These are phyloP conservation scores for Xylariaceae sp. DNA, from an alignment of 2,329 filamentous ascomycete species.

Conservation along the genomic window DNA sequence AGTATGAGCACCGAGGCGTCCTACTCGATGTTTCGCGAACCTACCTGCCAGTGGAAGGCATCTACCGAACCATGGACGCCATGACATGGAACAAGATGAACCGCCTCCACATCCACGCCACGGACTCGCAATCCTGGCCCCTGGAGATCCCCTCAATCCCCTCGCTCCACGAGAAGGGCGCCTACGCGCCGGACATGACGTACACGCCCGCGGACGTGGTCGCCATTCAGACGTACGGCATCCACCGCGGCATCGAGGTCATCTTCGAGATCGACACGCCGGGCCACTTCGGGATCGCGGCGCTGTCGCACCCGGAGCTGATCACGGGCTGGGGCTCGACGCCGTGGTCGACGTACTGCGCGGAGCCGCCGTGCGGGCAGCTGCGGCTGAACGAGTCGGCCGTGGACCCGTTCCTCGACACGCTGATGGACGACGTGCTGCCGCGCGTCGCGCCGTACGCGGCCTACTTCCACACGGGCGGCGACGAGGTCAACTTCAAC, in stretches of 20 bases:
- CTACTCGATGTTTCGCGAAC: conserved; percentile 78
- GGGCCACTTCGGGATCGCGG: conserved; percentile 73
- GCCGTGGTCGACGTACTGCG: conserved; percentile 63
- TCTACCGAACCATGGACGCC: conserved; percentile 76
- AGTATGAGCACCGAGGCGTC: conserved; percentile 76
- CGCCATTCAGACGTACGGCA: conserved; percentile 70
- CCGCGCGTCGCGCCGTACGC: conserved; percentile 71
- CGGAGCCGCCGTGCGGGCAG: conserved; percentile 67
- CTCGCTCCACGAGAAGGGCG: conserved; percentile 70
- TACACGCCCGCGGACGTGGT: conserved; percentile 69
- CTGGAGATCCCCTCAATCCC: conserved; percentile 77
- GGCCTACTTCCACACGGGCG: conserved; percentile 81
- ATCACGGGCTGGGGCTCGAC: conserved; percentile 64
- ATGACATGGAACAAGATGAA: conserved; percentile 82
- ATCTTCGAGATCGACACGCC: conserved; percentile 82
- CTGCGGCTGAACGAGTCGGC: conserved; percentile 74
- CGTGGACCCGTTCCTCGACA: conserved; percentile 73
- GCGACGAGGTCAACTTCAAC: conserved; percentile 82
- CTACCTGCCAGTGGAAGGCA: conserved; percentile 68
- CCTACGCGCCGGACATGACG: conserved; percentile 67
- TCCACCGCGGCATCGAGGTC: conserved; percentile 68
- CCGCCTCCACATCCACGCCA: conserved; percentile 77
- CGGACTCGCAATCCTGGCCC: conserved; percentile 85
- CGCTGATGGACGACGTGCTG: conserved; percentile 73
- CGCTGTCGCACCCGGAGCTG: conserved; percentile 69